Evolutionary conservation across 306 rosid species (phyloP), one percentile per base, ranked within the genome.

Genomic region (Prunus campanulata): DNA sequence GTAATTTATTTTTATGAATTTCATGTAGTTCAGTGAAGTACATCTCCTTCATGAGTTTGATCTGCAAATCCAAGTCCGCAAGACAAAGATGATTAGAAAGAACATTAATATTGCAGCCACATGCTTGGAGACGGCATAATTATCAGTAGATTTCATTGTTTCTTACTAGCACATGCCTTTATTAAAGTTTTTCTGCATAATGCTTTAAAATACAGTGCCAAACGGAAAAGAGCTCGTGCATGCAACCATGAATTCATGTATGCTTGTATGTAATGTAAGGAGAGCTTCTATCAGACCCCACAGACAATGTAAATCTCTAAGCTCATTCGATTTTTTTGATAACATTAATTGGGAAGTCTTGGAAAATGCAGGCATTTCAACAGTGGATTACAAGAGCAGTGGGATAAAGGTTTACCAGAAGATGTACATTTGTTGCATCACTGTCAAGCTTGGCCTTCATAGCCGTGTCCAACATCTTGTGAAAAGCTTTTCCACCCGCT

Each of bases 1-100:
- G 85, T 76, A 83, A 88, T 46, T 85, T 80, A 29, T 29, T 88
- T 54, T 86, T 89, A 79, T 81, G 81, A 83, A 92, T 65, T 42
- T 90, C 96, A 68, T 2, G 85, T 67, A 94, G 25, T 49, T 90
- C 91, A 42, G 87, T 62, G 7, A 83, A 74, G 85, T 90, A 85
- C 51, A 15, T 46, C 44, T 89, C 93, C 88, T 82, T 92, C 97
- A 92, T 84, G 73, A 79, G n/a, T 81, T 86, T 86, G 70, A 94
- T 76, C 98, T 91, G 90, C 82, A 77, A 80, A 72, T 65, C n/a
- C 72, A 81, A 74, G 71, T 49, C 30, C 64, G 49, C 56, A 80
- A 77, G 39, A 77, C 66, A 77, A 51, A 84, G 47, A 78, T 68
- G 14, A 54, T 54, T 35, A 35, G 30, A 35, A 32, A 54, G 20